Base-by-base conservation (phyloP, 495 filamentous ascomycete genomes). In the Hypoxylon fuscum region DNA sequence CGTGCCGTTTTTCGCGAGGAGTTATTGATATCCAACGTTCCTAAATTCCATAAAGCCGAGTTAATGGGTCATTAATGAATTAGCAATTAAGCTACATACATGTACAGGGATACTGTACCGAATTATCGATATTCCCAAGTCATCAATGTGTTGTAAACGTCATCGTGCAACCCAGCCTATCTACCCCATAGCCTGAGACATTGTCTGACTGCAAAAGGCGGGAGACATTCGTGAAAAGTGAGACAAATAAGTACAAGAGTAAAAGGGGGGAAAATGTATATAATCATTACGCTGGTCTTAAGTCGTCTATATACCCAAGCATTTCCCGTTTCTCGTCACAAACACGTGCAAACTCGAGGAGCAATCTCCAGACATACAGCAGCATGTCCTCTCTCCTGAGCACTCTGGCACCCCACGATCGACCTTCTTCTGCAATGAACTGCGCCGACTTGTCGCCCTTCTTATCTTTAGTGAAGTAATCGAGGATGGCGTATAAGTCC, bases 261-360 rank as follows among this genome's bases (percentile, higher is more conserved):
- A 37, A n/a, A n/a, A n/a, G n/a, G n/a, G n/a, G n/a, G 23, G 8
- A 35, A 45, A 59, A 38, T n/a, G 17, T 18, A 59, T 45, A 42
- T 40, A 31, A 12, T 59, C 40, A 41, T 60, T 66, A 56, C 12
- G 12, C 32, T 38, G 14, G 14, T 48, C 29, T 66, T 32, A 77
- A 55, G 55, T 77, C 75, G 11, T 75, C 80, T 45, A 79, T 79
- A 71, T 81, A 90, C 12, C 86, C 87, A 61, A 90, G 79, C 32
- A 60, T 74, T 57, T 88, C 81, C 58, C 88, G 74, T 55, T 84
- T 77, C 57, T 89, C 85, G 68, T 90, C 87, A 51, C 78, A 75
- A 10, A 93, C 75, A 37, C 89, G 76, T 15, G 81, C 90, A 73
- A 90, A 92, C 74, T 93, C 90, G 1, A 93, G 76, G 54, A 93